Percentiles rank a stretch among this genome's conserved stretches.
phyloP scores from a whole-genome alignment of 2,329 filamentous ascomycete genomes.

The Hymenoscyphus infarciens region DNA sequence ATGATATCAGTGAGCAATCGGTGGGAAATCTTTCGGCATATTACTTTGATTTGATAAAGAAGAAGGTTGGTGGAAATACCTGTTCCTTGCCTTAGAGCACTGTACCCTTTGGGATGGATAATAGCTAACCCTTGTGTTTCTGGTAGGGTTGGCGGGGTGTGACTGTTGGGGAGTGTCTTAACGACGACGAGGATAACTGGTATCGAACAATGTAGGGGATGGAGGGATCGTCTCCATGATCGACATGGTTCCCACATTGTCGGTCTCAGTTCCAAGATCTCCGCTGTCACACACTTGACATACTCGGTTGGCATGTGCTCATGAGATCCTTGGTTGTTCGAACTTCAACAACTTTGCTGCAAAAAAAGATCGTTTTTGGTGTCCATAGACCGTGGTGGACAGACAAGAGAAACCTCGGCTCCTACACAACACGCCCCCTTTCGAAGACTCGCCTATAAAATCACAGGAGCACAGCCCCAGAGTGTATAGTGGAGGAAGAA shows the following conservation, averaged over 20 bases:
- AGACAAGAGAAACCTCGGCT: background rate
- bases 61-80: conserved; percentile 18
- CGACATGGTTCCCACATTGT: background rate
- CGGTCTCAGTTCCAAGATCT: background rate
- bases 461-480: background rate
- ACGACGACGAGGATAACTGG: conserved; percentile 41
- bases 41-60: conserved; percentile 33
- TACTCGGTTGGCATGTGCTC: background rate
- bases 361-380: background rate
- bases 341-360: too few species aligned
- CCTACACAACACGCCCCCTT: background rate
- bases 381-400: background rate
- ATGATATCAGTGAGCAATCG: conserved; percentile 37
- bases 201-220: conserved; percentile 33
- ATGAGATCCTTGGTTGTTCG: background rate
- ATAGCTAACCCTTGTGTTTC: background rate
- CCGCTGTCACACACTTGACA: background rate
- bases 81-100: background rate
- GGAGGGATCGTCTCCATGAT: background rate
- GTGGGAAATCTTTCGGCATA: conserved; percentile 32
- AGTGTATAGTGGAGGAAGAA: background rate
- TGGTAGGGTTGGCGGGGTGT: conserved; percentile 37
- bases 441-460: background rate
- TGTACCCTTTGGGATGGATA: too few species aligned
- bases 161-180: conserved; percentile 44